Base-by-base conservation (phyloP, 192 early-diverging fungal species). In the Diversispora epigaea region DNA sequence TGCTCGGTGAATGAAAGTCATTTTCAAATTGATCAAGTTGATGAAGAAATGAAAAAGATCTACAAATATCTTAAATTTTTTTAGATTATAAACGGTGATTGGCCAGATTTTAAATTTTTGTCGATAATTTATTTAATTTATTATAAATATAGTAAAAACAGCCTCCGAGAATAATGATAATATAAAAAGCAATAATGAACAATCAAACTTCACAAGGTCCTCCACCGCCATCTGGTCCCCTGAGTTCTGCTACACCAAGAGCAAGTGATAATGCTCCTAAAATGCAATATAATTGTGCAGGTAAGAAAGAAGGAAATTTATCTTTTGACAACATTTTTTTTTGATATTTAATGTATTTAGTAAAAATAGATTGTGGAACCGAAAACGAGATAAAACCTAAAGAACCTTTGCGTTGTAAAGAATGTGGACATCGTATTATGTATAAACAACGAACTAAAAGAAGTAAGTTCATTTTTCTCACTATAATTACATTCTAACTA, bases 371-470 rank as follows among this genome's bases (percentile, higher is more conserved):
- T 58, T 98, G 96, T 81, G 93, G 93, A 49, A 84, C 82, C 25
- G 89, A 93, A 81, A 99, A 96, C 85, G 89, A 91, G 68, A 90
- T 99, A 75, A 96, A 95, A 78, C 95, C 94, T 46, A 85, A 89
- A 75, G 97, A 99, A 81, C 93, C 96, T 66, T 95, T 99, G 69
- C 94, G 96, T 72, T 99, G 96, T 87, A 90, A 92, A 65, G 93
- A 96, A 71, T 98, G 96, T 80, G 96, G 97, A 12, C 93, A 96
- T 84, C 84, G 97, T 73, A 95, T 99, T 75, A 91, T 99, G 91
- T 94, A 96, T 85, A 99, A 99, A 86, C 95, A 96, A 86, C 88
- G 97, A 68, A 99, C 97, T 60, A 93, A 91, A 84, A 80, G 93
- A 88, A 95, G 93, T 94, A 84, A 71, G 88, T 82, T 60, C 52